Conservation (phyloP, 2,329 filamentous ascomycete species). For the Botryotinia globosa region DNA sequence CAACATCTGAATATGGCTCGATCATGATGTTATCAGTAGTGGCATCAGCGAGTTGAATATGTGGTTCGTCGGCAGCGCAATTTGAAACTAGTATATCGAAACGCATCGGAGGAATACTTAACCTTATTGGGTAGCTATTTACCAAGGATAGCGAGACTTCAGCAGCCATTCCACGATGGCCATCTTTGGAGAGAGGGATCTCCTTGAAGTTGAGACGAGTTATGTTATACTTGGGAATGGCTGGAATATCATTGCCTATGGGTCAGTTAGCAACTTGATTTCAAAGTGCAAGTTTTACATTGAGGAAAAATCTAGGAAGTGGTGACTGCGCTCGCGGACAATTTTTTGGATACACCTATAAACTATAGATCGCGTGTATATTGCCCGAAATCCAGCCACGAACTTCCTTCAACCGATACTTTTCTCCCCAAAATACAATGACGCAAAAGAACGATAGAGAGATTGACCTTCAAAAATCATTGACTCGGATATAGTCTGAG, state of each 20-base stretch:
- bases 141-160: conserved; percentile 70
- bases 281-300: background rate
- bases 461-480: conserved; percentile 80
- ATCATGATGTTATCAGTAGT: conserved; percentile 66
- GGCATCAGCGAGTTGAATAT: conserved; percentile 77
- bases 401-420: conserved; percentile 39
- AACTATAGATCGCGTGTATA: conserved; percentile 23
- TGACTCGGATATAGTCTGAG: conserved; percentile 70
- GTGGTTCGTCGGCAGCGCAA: conserved; percentile 67
- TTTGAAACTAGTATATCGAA: conserved; percentile 85
- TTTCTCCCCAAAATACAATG: conserved; percentile 61
- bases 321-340: conserved; percentile 5
- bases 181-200: conserved; percentile 49
- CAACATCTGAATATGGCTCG: conserved; percentile 63
- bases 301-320: background rate
- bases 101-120: conserved; percentile 73
- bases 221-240: conserved; percentile 79
- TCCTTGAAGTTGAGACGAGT: conserved; percentile 78
- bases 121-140: conserved; percentile 75
- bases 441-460: conserved; percentile 62
- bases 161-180: conserved; percentile 65
- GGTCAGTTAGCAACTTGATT: conserved; percentile 29
- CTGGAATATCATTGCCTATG: conserved; percentile 66
- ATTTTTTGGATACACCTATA: conserved; percentile 26
- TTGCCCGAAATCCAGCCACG: conserved; percentile 21